Evolutionary conservation across 1,139 yeast species (phyloP).

Genomic region (Wickerhamomyces sp.): DNA sequence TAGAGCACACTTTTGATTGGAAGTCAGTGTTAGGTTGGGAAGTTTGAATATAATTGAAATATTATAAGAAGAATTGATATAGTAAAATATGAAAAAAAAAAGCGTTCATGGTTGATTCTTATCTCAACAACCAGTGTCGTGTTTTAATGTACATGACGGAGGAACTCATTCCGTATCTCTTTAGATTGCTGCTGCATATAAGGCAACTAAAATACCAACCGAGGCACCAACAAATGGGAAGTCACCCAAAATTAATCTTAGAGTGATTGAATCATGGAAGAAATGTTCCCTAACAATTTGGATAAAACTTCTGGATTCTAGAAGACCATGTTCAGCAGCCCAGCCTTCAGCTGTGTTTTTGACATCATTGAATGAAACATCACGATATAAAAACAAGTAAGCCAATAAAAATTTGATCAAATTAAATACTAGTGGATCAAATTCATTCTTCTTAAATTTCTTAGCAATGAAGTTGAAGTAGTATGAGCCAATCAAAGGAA

Average conservation of each 20-base stretch:
- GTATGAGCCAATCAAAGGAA: conserved; percentile 45
- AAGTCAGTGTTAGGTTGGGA: too few relatives aligned
- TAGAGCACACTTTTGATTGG: too few relatives aligned
- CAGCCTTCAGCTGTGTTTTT: conserved; percentile 24
- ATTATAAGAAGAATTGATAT: too few relatives aligned
- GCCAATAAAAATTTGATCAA: conserved; percentile 43
- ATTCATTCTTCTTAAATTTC: conserved; percentile 36
- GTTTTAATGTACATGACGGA: background rate
- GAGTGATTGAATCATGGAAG: conserved; percentile 21
- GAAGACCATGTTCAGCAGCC: conserved; percentile 23
- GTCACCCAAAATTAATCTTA: conserved; percentile 28
- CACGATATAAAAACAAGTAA: conserved; percentile 33
- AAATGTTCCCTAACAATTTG: conserved; percentile 18
- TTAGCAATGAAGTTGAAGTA: conserved; percentile 44
- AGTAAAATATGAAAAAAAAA: too few relatives aligned
- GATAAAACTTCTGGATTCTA: conserved; percentile 11
- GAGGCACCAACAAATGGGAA: conserved; percentile 28
- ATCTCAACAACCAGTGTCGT: too few relatives aligned
- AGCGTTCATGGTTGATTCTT: too few relatives aligned
- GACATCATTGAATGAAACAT: conserved; percentile 23
- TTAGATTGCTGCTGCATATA: conserved; percentile 29
- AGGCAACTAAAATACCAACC: conserved; percentile 27
- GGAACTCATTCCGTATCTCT: background rate
- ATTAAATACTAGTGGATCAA: conserved; percentile 57
- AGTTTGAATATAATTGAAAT: too few relatives aligned